These are phyloP conservation scores for Choanephora cucurbitarum DNA, from an alignment of 371 early-diverging fungal species.

Conservation along the genomic window DNA sequence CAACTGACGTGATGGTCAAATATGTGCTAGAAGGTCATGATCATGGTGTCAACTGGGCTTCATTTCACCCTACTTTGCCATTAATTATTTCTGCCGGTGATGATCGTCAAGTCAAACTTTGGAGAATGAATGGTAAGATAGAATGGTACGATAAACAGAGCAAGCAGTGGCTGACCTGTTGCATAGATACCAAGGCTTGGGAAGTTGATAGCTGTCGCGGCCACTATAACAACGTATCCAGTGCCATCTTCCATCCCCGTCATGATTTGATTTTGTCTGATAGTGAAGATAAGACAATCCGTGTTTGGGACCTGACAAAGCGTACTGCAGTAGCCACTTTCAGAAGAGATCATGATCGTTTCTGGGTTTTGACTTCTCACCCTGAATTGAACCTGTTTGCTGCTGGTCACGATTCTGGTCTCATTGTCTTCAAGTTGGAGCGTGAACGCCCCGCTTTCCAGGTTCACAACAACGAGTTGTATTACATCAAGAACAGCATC, in stretches of 20 bases:
- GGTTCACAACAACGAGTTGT: constrained; percentile 77
- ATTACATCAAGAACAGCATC: constrained; percentile 84
- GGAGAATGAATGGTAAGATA: constrained; percentile 92
- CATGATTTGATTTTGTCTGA: constrained; percentile 92
- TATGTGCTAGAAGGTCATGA: constrained; percentile 99
- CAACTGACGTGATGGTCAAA: constrained; percentile 94
- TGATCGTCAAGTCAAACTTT: constrained; percentile 97
- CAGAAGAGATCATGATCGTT: constrained; percentile 95
- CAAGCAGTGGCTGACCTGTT: too few species aligned
- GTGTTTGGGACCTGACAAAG: constrained; percentile 96
- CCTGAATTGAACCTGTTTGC: constrained; percentile 95
- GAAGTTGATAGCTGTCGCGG: constrained; percentile 98
- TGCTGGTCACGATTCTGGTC: constrained; percentile 97
- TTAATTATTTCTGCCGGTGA: constrained; percentile 97
- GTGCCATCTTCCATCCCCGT: constrained; percentile 90
- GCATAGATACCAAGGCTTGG: constrained; percentile 91
- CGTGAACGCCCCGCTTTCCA: constrained; percentile 92
- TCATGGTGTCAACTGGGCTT: constrained; percentile 98
- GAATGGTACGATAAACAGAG: too few species aligned
- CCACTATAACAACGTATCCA: constrained; percentile 98
- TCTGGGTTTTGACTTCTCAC: constrained; percentile 96
- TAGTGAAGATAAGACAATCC: constrained; percentile 97
- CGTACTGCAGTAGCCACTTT: constrained; percentile 92
- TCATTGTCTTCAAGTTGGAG: constrained; percentile 97
- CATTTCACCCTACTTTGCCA: constrained; percentile 93